These are phyloP conservation scores for Nidularia sp. DNA, from an alignment of 768 basidiomycete genomes.

Conservation along the genomic window DNA sequence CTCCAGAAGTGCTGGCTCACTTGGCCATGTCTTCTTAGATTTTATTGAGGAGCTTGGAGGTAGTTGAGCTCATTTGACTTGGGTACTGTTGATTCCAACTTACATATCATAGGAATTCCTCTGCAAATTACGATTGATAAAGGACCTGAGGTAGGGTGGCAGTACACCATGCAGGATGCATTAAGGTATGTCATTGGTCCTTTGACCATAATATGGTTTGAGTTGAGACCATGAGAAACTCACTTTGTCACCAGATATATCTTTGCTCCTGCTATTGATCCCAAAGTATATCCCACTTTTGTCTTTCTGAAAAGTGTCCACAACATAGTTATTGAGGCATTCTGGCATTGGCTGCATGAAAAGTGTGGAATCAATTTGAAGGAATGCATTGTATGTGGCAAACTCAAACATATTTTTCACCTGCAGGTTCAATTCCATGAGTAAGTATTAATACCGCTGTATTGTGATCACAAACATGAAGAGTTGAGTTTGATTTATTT, in stretches of 20 bases:
- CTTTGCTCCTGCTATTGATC: constrained; percentile 17
- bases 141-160: constrained; percentile 24
- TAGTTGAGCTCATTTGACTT: constrained; percentile 6
- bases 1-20: constrained; percentile 10
- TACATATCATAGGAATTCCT: constrained; percentile 13
- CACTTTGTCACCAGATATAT: constrained; percentile 5
- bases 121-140: constrained; percentile 22
- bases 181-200: constrained; percentile 7
- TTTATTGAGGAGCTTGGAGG: constrained; percentile 18
- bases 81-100: background rate
- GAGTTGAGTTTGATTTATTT: background rate
- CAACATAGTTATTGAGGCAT: constrained; percentile 23
- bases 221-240: too few species aligned
- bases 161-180: constrained; percentile 10
- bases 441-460: constrained; percentile 5
- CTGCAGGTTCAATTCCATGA: constrained; percentile 9
- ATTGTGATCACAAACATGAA: background rate
- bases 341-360: constrained; percentile 21
- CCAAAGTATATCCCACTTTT: constrained; percentile 8
- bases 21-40: constrained; percentile 28
- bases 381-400: constrained; percentile 14
- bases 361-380: constrained; percentile 11
- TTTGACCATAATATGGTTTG: too few species aligned
- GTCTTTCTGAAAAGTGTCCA: constrained; percentile 19
- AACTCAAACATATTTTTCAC: constrained; percentile 12